Percentiles rank a stretch among this genome's conserved stretches.
phyloP scores from a whole-genome alignment of 768 basidiomycete species.

The Leccinum broughii region DNA sequence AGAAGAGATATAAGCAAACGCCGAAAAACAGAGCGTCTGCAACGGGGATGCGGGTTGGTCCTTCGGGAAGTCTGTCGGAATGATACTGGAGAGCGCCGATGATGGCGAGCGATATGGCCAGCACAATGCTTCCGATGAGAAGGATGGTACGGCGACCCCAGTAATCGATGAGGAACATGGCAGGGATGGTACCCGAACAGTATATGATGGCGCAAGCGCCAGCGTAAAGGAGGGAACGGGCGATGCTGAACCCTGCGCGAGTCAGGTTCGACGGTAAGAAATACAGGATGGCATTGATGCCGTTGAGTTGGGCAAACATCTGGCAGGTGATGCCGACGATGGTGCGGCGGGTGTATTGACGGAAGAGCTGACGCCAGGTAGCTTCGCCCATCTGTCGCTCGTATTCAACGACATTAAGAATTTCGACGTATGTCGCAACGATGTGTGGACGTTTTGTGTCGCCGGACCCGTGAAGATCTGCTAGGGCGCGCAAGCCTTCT shows the following conservation, averaged over 20 bases:
- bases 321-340: slow-evolving; percentile 56
- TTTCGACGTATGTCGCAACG: slow-evolving; percentile 45
- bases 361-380: slow-evolving; percentile 51
- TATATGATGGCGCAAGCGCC: slow-evolving; percentile 49
- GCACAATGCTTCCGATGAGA: slow-evolving; percentile 43
- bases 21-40: slow-evolving; percentile 42
- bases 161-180: slow-evolving; percentile 53
- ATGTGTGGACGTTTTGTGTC: slow-evolving; percentile 45
- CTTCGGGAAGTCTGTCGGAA: slow-evolving; percentile 41
- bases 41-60: slow-evolving; percentile 30
- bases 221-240: slow-evolving; percentile 46
- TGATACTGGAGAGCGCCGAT: slow-evolving; percentile 54
- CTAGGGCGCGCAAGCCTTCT: slow-evolving; percentile 50
- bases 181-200: slow-evolving; percentile 50
- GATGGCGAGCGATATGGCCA: slow-evolving; percentile 47
- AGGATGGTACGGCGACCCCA: slow-evolving; percentile 54
- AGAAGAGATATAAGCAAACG: slow-evolving; percentile 59
- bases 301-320: slow-evolving; percentile 55
- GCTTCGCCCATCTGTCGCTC: slow-evolving; percentile 43
- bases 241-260: slow-evolving; percentile 48
- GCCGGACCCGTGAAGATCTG: slow-evolving; percentile 53
- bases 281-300: slow-evolving; percentile 58
- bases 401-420: slow-evolving; percentile 40
- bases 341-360: slow-evolving; percentile 48
- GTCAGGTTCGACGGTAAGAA: slow-evolving; percentile 55